Conservation (phyloP, 352 stramenopile genomes). For the Phytophthora boehmeriae region DNA sequence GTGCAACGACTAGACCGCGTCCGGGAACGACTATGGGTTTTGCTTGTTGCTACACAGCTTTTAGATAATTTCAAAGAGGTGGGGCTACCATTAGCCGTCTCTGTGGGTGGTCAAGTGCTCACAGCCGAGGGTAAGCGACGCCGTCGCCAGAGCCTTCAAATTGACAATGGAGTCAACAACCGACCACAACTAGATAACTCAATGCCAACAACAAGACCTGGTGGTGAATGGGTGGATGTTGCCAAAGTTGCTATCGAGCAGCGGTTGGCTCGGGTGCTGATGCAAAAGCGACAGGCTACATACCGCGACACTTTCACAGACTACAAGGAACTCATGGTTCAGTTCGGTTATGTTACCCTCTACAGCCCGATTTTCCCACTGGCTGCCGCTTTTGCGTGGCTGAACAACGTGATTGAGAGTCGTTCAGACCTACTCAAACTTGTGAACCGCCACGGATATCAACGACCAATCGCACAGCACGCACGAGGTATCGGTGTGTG, state of each 20-base stretch:
- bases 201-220: constrained; percentile 10
- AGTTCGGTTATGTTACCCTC: constrained; percentile 93
- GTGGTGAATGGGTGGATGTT: constrained; percentile 26
- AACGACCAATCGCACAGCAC: constrained; percentile 88
- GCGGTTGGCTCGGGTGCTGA: constrained; percentile 54
- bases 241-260: constrained; percentile 37
- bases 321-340: constrained; percentile 88
- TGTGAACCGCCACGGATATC: constrained; percentile 83
- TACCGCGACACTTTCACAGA: constrained; percentile 74
- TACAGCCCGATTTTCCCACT: constrained; percentile 93
- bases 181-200: constrained; percentile 11
- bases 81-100: constrained; percentile 54
- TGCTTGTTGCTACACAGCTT: constrained; percentile 68
- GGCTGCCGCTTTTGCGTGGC: constrained; percentile 87
- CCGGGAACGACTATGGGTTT: constrained; percentile 68
- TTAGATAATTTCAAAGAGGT: constrained; percentile 80
- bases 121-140: constrained; percentile 51
- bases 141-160: constrained; percentile 25
- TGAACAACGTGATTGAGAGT: constrained; percentile 93
- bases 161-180: constrained; percentile 8
- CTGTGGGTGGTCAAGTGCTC: constrained; percentile 47
- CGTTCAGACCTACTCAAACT: constrained; percentile 94
- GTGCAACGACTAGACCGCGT: constrained; percentile 58
- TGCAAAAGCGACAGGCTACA: constrained; percentile 62
- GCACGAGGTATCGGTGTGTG: constrained; percentile 92